Base-by-base conservation (phyloP, 352 stramenopile species). In the Globisporangium solare region DNA sequence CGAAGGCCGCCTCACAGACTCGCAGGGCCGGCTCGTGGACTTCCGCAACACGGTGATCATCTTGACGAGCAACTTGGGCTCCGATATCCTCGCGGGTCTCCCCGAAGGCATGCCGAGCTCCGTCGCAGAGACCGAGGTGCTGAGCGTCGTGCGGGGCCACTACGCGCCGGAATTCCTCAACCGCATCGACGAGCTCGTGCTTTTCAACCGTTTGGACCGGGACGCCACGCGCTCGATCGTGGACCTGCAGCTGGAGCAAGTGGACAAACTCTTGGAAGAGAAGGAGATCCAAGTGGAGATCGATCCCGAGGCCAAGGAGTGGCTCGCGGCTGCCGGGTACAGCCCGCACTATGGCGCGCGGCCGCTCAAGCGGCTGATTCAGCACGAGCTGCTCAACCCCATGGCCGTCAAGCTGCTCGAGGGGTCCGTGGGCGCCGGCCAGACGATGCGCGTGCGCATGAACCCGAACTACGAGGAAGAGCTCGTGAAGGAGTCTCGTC, bases 101-200 rank as follows among this genome's bases (percentile, higher is more conserved):
- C 76, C 78, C 15, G 78, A 89, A 47, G 76, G 74, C 8, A 54
- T 73, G 11, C 67, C 78, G 0, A 91, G 79, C 53, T 63, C 67
- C 1, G 54, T 68, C 7, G 83, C 94, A 3, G 88, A 92, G 47
- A 74, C 70, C 24, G 74, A 92, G 20, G 90, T 98, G 12, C 87
- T 98, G 63, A 77, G 80, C 39, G 83, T 96, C 42, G 88, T 99
- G 47, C 73, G 94, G 27, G 76, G 92, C 17, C 81, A 97, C 58
- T 99, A 99, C 76, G 79, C 92, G 0, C 97, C 97, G 3, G 97
- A 99, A 70, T 99, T 99, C 68, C 74, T 99, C 21, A 99, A 99
- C 70, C 91, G 97, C 54, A 94, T 99, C 56, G 96, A 99, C 63
- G 96, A 99, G 62, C 83, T 97, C 24, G 94, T 99, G 27, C 88